Conservation (phyloP, 2,329 filamentous ascomycete genomes). For the Alternaria sp. region DNA sequence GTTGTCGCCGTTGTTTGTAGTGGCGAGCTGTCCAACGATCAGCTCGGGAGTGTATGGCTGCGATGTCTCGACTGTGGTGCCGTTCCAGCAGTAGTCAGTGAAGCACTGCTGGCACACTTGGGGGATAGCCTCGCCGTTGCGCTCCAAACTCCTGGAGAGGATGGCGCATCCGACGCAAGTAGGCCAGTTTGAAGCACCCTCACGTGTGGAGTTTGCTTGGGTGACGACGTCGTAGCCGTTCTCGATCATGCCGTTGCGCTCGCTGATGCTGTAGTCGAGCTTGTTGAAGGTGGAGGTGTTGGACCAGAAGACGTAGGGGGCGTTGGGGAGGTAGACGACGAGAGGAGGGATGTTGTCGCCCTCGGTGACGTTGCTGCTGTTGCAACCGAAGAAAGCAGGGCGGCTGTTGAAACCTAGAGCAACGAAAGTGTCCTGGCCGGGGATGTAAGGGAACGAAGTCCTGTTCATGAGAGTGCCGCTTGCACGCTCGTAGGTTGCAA, state of each 20-base stretch:
- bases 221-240: slow-evolving; percentile 89
- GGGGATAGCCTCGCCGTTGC: slow-evolving; percentile 73
- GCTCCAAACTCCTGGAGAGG: slow-evolving; percentile 74
- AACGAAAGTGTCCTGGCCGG: slow-evolving; percentile 77
- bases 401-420: slow-evolving; percentile 75
- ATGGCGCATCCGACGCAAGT: slow-evolving; percentile 89
- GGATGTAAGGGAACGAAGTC: slow-evolving; percentile 74
- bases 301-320: slow-evolving; percentile 75
- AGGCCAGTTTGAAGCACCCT: slow-evolving; percentile 70
- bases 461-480: slow-evolving; percentile 66
- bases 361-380: slow-evolving; percentile 66
- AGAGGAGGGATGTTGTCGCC: slow-evolving; percentile 64
- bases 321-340: slow-evolving; percentile 87
- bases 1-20: slow-evolving; percentile 17
- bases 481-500: slow-evolving; percentile 75
- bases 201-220: slow-evolving; percentile 78
- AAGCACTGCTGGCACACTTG: slow-evolving; percentile 79
- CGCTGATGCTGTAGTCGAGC: slow-evolving; percentile 64
- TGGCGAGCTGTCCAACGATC: slow-evolving; percentile 20
- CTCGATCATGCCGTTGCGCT: slow-evolving; percentile 80
- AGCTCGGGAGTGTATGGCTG: slow-evolving; percentile 36
- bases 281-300: slow-evolving; percentile 79
- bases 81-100: slow-evolving; percentile 88
- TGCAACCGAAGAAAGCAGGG: slow-evolving; percentile 83
- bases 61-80: slow-evolving; percentile 59